Conservation (phyloP, 2,329 filamentous ascomycete genomes). For the Pseudogymnoascus sp. region DNA sequence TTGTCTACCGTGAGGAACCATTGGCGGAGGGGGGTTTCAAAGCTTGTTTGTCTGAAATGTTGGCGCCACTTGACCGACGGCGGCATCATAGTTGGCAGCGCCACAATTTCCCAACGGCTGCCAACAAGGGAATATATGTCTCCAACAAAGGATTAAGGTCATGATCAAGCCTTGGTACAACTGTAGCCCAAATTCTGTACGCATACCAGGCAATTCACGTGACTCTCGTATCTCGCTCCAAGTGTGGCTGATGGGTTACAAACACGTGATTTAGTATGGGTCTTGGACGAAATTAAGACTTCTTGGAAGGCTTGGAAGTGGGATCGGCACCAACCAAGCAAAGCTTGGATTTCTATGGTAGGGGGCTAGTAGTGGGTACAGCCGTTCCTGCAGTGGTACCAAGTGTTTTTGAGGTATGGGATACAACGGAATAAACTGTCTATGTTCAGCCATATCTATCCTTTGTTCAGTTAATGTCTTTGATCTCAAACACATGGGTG, state of each 20-base stretch:
- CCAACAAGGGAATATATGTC: neutral
- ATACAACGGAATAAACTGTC: neutral
- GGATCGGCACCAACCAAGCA: neutral
- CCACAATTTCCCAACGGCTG: neutral
- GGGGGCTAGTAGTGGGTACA: constrained; percentile 4
- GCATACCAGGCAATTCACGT: neutral
- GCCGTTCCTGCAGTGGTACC: neutral
- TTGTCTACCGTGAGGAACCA: neutral
- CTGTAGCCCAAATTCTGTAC: neutral
- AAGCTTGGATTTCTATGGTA: neutral
- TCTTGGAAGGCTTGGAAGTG: neutral
- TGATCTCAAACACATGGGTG: neutral
- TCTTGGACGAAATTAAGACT: neutral
- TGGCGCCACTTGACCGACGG: neutral
- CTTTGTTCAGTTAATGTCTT: neutral
- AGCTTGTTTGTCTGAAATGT: neutral
- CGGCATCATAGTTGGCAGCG: neutral
- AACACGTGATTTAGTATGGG: neutral
- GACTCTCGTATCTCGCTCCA: neutral
- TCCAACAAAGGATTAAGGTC: neutral
- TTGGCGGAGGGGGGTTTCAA: neutral
- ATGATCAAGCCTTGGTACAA: neutral
- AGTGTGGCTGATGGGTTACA: neutral
- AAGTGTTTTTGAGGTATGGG: neutral
- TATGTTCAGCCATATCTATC: neutral